phyloP scores from a whole-genome alignment of 768 basidiomycete genomes.

The Rhodotorula sphaerocarpa region DNA sequence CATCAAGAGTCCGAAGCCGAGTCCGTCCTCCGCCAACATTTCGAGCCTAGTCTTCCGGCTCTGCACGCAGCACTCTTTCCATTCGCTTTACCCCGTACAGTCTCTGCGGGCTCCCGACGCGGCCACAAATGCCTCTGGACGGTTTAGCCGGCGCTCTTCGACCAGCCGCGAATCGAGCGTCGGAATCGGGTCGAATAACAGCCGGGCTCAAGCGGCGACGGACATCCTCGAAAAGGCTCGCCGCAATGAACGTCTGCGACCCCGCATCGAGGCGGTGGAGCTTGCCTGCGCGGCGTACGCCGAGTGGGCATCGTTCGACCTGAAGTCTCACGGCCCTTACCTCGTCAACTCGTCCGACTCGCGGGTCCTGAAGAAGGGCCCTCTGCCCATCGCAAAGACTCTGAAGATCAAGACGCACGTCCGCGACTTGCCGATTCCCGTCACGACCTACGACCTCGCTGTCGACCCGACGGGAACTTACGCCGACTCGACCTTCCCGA shows the following conservation, averaged over 20 bases:
- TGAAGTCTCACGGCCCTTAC: neutral
- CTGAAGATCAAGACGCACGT: slow-evolving; percentile 50
- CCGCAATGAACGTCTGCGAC: neutral
- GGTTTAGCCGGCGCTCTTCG: slow-evolving; percentile 17
- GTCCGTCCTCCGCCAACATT: slow-evolving; percentile 54
- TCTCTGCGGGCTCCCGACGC: slow-evolving; percentile 49
- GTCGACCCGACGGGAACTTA: slow-evolving; percentile 67
- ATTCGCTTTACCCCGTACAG: slow-evolving; percentile 81
- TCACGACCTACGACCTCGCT: slow-evolving; percentile 63
- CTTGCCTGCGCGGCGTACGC: slow-evolving; percentile 30
- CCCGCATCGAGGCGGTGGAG: slow-evolving; percentile 29
- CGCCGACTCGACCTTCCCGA: slow-evolving; percentile 51
- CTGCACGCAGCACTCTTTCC: slow-evolving; percentile 86
- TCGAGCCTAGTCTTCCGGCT: slow-evolving; percentile 59
- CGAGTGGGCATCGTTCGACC: slow-evolving; percentile 32
- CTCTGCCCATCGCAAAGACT: neutral
- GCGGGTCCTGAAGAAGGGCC: slow-evolving; percentile 1
- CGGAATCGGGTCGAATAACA: neutral
- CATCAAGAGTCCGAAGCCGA: slow-evolving; percentile 46
- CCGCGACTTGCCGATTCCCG: slow-evolving; percentile 61
- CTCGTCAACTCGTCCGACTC: neutral
- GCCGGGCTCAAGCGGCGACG: slow-evolving; percentile 32
- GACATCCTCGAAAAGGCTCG: slow-evolving; percentile 27
- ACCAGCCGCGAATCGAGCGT: neutral
- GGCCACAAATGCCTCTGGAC: neutral